These are phyloP conservation scores for Aspergillus baeticus DNA, from an alignment of 495 filamentous ascomycete species.

Conservation along the genomic window DNA sequence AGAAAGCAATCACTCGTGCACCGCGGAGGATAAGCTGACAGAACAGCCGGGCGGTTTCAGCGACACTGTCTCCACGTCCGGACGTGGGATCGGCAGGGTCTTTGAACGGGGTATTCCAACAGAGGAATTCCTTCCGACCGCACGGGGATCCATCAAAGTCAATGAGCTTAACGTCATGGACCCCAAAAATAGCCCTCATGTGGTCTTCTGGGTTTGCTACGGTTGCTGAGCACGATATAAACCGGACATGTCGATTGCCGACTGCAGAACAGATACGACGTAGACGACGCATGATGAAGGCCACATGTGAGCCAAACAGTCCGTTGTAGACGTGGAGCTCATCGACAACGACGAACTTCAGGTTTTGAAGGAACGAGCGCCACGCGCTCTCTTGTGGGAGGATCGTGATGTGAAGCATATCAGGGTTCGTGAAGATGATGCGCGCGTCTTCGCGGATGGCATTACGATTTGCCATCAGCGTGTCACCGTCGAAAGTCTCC, in stretches of 20 bases:
- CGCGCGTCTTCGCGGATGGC: slow-evolving; percentile 82
- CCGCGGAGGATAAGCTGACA: slow-evolving; percentile 87
- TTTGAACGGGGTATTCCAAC: slow-evolving; percentile 97
- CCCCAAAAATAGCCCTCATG: slow-evolving; percentile 91
- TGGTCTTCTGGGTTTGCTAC: slow-evolving; percentile 92
- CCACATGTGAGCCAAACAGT: slow-evolving; percentile 88
- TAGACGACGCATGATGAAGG: slow-evolving; percentile 90
- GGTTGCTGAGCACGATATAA: slow-evolving; percentile 96
- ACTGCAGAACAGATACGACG: slow-evolving; percentile 87
- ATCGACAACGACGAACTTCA: slow-evolving; percentile 86
- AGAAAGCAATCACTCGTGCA: slow-evolving; percentile 92
- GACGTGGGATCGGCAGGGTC: slow-evolving; percentile 84
- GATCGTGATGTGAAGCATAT: slow-evolving; percentile 96
- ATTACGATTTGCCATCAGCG: slow-evolving; percentile 74
- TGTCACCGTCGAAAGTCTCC: slow-evolving; percentile 96
- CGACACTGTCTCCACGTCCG: slow-evolving; percentile 77
- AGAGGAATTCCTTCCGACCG: slow-evolving; percentile 92
- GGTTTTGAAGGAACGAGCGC: slow-evolving; percentile 83
- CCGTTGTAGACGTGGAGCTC: slow-evolving; percentile 98
- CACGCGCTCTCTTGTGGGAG: slow-evolving; percentile 88
- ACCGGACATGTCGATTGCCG: slow-evolving; percentile 84
- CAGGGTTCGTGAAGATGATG: slow-evolving; percentile 97
- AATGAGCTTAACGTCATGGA: slow-evolving; percentile 71
- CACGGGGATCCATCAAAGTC: slow-evolving; percentile 94
- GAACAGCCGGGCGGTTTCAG: slow-evolving; percentile 85